Percentiles rank a stretch among this genome's conserved stretches.
Conservation (phyloP, 305 asterid genomes). For the Fraxinus xanthoxyloides region DNA sequence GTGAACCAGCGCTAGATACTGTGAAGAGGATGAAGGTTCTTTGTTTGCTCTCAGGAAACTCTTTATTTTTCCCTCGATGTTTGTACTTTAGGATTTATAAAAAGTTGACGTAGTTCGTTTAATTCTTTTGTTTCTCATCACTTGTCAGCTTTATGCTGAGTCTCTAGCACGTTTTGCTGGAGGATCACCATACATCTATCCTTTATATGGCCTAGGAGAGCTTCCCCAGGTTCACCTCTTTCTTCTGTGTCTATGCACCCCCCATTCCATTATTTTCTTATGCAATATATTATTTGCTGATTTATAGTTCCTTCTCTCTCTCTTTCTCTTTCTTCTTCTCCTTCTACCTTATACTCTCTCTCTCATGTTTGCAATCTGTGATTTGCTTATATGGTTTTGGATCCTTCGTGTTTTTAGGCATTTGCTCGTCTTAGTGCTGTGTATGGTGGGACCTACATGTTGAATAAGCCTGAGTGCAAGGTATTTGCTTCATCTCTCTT, state of each 20-base stretch:
- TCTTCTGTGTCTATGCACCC: background rate
- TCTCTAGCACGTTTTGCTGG: conserved; percentile 96
- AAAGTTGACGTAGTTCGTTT: background rate
- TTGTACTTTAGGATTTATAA: background rate
- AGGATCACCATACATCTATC: conserved; percentile 98
- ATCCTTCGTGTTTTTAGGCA: conserved; percentile 45
- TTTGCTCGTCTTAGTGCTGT: conserved; percentile 99
- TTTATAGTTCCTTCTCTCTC: background rate
- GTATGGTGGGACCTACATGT: conserved; percentile 98
- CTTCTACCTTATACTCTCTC: background rate
- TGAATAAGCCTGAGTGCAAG: conserved; percentile 97
- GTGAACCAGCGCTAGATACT: conserved; percentile 87
- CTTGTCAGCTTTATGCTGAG: conserved; percentile 83
- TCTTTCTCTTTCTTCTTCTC: background rate
- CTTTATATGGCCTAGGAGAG: conserved; percentile 95
- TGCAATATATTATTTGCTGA: background rate
- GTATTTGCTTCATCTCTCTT: conserved; percentile 31
- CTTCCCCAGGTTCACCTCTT: conserved; percentile 79
- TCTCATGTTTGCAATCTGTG: background rate
- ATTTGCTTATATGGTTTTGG: background rate
- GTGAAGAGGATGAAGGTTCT: conserved; percentile 91
- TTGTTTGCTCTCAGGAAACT: conserved; percentile 11
- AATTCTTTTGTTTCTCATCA: background rate
- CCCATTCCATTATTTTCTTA: background rate
- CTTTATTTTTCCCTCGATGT: background rate